Base-by-base conservation (phyloP, 805 yeast genomes). In the Cephaloascus albidus region DNA sequence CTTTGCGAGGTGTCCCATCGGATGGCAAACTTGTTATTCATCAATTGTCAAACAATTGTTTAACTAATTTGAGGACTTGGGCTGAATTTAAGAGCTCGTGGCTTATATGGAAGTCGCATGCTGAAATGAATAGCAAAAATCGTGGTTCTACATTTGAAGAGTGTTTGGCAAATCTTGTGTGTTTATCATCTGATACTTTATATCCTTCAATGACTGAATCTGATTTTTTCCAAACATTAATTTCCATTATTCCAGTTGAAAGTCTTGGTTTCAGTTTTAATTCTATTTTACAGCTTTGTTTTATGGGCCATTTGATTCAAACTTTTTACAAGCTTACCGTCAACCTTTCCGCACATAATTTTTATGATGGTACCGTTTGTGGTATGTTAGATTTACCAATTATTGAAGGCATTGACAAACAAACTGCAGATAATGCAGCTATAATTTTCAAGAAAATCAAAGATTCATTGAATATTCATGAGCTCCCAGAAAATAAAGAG, bases 21-120 rank as follows among this genome's bases (percentile, higher is more conserved):
- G 48, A 54, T 16, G 68, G 68, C 1, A 70, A 70, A 0, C 45
- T 77, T 10, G 51, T 83, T 0, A 58, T 77, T 2, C 65, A 68
- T 33, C 87, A 81, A 41, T 46, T 86, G 3, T 72, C 86, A 0
- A 72, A 77, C 47, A 87, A 82, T 44, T 57, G 71, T 1, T 47
- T 85, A 35, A 66, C 83, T 1, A 70, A 80, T 14, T 55, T 87
- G 40, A 60, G 93, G 41, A 69, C 74, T 3, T 48, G 60, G 35
- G 57, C 57, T 39, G 72, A 68, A 38, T 64, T 64, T 37, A 49
- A 70, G 40, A 54, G 57, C 33, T 55, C 65, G 3, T 33, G 26
- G 38, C 17, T 36, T 16, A 37, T 39, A 3, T 36, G 31, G 20
- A 40, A 39, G 15, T 33, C 41, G 20, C 39, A 33, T 35, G 40